Evolutionary conservation across 2,329 filamentous ascomycete genomes (phyloP), one percentile per base, ranked within the genome.

Genomic region (Aspergillus tubingensis): DNA sequence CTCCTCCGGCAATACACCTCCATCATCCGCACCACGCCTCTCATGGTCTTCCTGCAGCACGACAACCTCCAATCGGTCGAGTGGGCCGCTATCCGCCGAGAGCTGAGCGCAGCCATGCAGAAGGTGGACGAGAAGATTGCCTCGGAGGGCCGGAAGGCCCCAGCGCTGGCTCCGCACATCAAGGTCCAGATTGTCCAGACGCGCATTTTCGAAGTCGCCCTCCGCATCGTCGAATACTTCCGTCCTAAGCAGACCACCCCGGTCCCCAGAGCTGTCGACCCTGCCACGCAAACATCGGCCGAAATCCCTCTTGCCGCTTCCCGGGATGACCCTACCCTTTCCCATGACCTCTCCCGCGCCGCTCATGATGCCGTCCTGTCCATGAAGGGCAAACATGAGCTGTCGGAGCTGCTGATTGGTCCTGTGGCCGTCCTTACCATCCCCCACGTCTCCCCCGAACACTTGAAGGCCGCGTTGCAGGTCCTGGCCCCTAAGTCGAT

Each of bases 221-320:
- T 98, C 63, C 89, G 90, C 66, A 86, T 98, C 54, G 88, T 93
- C 62, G 94, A 98, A 73, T 96, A 92, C 78, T 96, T 84, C 86
- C 73, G 85, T 85, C 73, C 84, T 82, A 64, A 77, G 77, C 41
- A 74, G 41, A 57, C 62, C 17, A 48, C 68, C 57, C 62, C 67
- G 39, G 47, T 65, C 19, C 62, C 70, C 25, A 65, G 65, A 39
- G 64, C 72, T 52, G 66, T 70, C 53, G 59, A 75, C 55, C 66
- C 69, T 13, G 60, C 66, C 25, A 72, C 69, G 49, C 74, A 75
- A 60, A 75, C 73, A 13, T 71, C 73, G 32, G 69, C 72, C 23
- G 68, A 74, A 57, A 59, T 71, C 15, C 61, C 65, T 6, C 53
- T 72, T 17, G 60, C 70, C 21, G 70, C 69, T 25, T 75, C 74